Evolutionary conservation across 257 asterid species (phyloP).

Genomic region (Plantago major): DNA sequence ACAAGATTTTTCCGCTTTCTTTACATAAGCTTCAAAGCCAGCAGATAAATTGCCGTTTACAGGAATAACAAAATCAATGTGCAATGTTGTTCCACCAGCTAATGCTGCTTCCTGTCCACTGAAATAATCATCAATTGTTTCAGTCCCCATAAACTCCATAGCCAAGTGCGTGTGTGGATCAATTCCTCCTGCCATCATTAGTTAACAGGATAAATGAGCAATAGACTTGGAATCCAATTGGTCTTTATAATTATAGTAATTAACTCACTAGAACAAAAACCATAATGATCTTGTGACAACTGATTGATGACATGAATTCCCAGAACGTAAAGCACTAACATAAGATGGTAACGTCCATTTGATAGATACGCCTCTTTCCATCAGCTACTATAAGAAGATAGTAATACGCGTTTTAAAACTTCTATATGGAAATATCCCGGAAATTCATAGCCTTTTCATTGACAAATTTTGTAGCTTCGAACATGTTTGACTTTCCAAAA

Average conservation of each 20-base stretch:
- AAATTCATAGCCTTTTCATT: not conserved
- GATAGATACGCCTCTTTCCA: too few relatives aligned
- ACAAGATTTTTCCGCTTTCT: conserved; percentile 74
- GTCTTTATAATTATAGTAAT: too few relatives aligned
- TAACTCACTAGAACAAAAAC: too few relatives aligned
- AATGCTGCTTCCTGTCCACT: conserved; percentile 98
- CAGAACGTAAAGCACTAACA: too few relatives aligned
- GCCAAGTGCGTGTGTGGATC: conserved; percentile 99
- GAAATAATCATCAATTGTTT: conserved; percentile 79
- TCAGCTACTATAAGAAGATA: too few relatives aligned
- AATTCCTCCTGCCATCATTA: conserved; percentile 70
- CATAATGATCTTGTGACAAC: too few relatives aligned
- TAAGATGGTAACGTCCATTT: too few relatives aligned
- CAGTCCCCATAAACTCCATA: conserved; percentile 91
- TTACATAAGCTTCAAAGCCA: conserved; percentile 68
- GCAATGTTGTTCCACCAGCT: conserved; percentile 99
- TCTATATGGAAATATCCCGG: not conserved
- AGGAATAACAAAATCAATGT: conserved; percentile 92
- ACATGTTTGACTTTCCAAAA: not conserved
- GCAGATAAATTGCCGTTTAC: conserved; percentile 79
- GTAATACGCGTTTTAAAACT: not conserved
- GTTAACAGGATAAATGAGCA: conserved; percentile 9
- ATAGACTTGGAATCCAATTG: not conserved
- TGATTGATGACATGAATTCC: too few relatives aligned
- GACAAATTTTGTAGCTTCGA: not conserved